These are phyloP conservation scores for Jaltomata sinuosa DNA, from an alignment of 257 asterid species.

Conservation along the genomic window DNA sequence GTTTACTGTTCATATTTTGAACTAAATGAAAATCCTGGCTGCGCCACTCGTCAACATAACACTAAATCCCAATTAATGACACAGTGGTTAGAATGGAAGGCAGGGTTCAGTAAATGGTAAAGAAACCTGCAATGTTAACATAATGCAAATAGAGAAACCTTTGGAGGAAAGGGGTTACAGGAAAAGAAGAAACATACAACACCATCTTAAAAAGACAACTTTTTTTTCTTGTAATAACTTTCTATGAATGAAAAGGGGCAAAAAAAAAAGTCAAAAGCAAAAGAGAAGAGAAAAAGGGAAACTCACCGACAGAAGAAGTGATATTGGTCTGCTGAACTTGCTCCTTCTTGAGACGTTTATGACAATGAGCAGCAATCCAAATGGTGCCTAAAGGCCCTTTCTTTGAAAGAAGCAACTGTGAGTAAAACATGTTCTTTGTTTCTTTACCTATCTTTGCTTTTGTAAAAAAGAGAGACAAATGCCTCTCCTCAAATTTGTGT, in stretches of 20 bases:
- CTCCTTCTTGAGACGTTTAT: constrained; percentile 41
- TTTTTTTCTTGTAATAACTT: not conserved
- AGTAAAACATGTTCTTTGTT: constrained; percentile 48
- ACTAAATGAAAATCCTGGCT: no score
- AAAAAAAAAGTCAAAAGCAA: not conserved
- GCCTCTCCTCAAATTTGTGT: not conserved
- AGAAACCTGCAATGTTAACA: not conserved
- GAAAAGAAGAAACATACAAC: not conserved
- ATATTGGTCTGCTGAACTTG: constrained; percentile 58
- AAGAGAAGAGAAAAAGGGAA: no score
- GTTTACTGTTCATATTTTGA: no score
- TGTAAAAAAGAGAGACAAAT: not conserved
- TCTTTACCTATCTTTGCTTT: not conserved
- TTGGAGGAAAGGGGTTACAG: not conserved
- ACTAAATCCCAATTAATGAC: not conserved
- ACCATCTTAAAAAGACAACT: not conserved
- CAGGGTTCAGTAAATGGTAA: not conserved
- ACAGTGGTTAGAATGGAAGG: not conserved
- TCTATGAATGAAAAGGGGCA: not conserved
- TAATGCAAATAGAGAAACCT: not conserved
- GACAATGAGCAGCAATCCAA: constrained; percentile 96
- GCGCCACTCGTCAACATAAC: not conserved
- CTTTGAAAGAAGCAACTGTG: constrained; percentile 63
- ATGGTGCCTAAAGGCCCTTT: constrained; percentile 63
- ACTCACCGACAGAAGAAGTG: constrained; percentile 73